A percentile compares a stretch with the other conserved stretches of the same genome.
These are phyloP conservation scores for Lyophyllum shimeji DNA, from an alignment of 768 basidiomycete genomes.

Conservation along the genomic window DNA sequence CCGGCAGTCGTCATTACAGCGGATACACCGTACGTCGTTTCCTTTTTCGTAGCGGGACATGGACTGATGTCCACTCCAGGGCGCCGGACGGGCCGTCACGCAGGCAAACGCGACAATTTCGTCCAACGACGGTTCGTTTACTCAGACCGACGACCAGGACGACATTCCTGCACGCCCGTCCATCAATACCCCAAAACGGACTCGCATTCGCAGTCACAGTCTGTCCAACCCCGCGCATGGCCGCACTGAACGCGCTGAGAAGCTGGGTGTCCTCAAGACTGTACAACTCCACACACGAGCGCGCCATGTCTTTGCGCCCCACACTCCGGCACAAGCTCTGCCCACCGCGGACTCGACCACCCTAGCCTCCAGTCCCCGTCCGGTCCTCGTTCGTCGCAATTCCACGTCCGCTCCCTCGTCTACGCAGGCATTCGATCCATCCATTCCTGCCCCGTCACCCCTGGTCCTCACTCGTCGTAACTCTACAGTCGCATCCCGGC, in stretches of 20 bases:
- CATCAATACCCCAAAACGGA: slow-evolving; percentile 26
- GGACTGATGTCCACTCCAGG: slow-evolving; percentile 36
- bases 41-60: neutral
- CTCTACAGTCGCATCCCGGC: slow-evolving; percentile 12
- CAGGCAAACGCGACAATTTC: slow-evolving; percentile 59
- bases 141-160: slow-evolving; percentile 58
- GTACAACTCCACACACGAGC: slow-evolving; percentile 65
- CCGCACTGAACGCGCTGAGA: slow-evolving; percentile 39
- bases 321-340: slow-evolving; percentile 8
- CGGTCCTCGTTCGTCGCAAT: slow-evolving; percentile 45
- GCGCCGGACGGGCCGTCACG: slow-evolving; percentile 67
- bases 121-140: slow-evolving; percentile 47
- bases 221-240: slow-evolving; percentile 48
- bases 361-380: slow-evolving; percentile 23
- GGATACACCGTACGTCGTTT: slow-evolving; percentile 58
- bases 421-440: slow-evolving; percentile 21
- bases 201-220: slow-evolving; percentile 60
- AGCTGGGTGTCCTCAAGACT: slow-evolving; percentile 58
- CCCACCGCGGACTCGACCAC: slow-evolving; percentile 19
- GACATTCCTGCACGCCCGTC: slow-evolving; percentile 38
- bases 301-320: slow-evolving; percentile 52
- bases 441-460: slow-evolving; percentile 18
- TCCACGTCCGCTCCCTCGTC: slow-evolving; percentile 37
- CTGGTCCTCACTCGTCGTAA: slow-evolving; percentile 13
- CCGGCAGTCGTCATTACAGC: slow-evolving; percentile 72